Evolutionary conservation across 148 eudicot genomes (phyloP), one percentile per base, ranked within the genome.

Genomic region (Spergularia marina): DNA sequence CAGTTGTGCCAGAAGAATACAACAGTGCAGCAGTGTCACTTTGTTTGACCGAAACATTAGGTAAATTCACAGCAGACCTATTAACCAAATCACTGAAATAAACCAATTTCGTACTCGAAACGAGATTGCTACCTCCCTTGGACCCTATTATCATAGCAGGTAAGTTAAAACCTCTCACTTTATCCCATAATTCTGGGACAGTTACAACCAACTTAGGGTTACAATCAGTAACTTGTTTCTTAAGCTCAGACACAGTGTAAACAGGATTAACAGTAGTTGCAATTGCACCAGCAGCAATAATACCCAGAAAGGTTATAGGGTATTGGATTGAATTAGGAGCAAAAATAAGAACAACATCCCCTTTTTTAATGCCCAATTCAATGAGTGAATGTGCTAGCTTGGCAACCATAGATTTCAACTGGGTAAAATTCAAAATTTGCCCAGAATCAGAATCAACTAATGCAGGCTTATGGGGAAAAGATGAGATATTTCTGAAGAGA

Each of bases 1-100:
- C 93, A 7, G 93, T 91, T 3, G 97, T 91, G 0, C 97, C 97
- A 3, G 97, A 91, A 5, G 97, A 89, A 73, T 91, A 91, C 79
- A 91, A 18, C 74, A 89, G 75, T 0, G 86, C 94, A 51, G 88
- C 91, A 53, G 90, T 83, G 54, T 91, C 97, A 54, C 54, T 74
- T 52, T 86, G 86, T 49, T 71, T 78, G 13, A 89, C 74, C n/a
- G 63, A 30, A 47, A 71, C 81, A 20, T 17, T 53, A 7, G 86
- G 84, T 36, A 81, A 81, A 51, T 86, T 86, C 6, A 73, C 72
- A 10, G 60, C 65, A 6, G 74, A 72, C 81, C 88, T 86, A 68
- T 57, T 77, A 34, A 89, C 76, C 80, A 91, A 74, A 58, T 88
- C 94, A 70, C 17, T 3, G 52, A 86, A 91, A 21, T 49, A 76